phyloP scores from a whole-genome alignment of 1,284 basidiomycete genomes.

The Ustilago lituana region DNA sequence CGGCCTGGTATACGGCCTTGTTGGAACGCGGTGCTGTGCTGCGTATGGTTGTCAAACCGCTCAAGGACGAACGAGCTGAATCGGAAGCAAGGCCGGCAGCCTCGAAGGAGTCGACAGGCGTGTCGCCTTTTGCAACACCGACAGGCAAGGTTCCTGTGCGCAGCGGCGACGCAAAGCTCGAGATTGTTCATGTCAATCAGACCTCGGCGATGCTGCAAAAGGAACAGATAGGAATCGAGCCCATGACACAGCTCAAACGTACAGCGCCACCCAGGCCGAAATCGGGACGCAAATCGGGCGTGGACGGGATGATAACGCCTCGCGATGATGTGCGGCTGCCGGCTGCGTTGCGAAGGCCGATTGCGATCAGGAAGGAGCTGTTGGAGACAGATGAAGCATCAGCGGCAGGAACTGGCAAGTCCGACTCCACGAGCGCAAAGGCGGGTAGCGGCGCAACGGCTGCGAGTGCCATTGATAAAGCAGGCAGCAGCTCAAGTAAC shows the following conservation, averaged over 20 bases:
- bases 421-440: conserved; percentile 7
- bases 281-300: conserved; percentile 29
- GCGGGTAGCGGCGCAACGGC: neutral
- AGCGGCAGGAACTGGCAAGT: neutral
- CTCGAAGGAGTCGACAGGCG: conserved; percentile 9
- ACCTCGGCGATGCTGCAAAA: conserved; percentile 62
- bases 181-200: conserved; percentile 58
- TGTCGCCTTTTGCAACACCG: conserved; percentile 25
- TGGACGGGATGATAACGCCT: neutral
- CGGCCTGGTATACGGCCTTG: conserved; percentile 45
- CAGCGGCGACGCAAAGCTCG: conserved; percentile 38
- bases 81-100: conserved; percentile 2
- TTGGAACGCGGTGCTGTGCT: conserved; percentile 48
- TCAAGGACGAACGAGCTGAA: conserved; percentile 17
- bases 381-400: neutral
- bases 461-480: neutral
- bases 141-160: conserved; percentile 39
- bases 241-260: conserved; percentile 42
- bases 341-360: conserved; percentile 24
- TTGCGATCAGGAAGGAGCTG: conserved; percentile 22
- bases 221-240: conserved; percentile 45
- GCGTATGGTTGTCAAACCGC: conserved; percentile 39
- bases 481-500: neutral
- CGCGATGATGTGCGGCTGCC: conserved; percentile 29
- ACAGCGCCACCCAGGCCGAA: conserved; percentile 21